Percentiles rank a stretch among this genome's conserved stretches.
phyloP scores from a whole-genome alignment of 2,329 filamentous ascomycete genomes.

The Hypoxylon sp. region DNA sequence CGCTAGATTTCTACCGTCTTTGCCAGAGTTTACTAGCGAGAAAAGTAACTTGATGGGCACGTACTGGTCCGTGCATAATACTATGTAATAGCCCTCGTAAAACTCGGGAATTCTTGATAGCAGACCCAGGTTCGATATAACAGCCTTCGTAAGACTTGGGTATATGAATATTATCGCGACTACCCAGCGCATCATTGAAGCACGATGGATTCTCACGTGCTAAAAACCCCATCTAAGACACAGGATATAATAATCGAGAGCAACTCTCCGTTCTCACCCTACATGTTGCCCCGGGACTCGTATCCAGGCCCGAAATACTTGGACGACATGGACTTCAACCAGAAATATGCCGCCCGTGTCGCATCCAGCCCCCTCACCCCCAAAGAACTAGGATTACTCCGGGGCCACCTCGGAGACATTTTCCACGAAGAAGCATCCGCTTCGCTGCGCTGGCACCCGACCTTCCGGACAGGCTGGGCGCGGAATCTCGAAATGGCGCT shows the following conservation, averaged over 20 bases:
- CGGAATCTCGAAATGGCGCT: slow-evolving; percentile 26
- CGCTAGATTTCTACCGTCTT: neutral
- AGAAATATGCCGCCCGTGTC: slow-evolving; percentile 32
- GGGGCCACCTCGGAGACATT: slow-evolving; percentile 27
- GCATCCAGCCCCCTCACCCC: slow-evolving; percentile 22
- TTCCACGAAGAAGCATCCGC: slow-evolving; percentile 27
- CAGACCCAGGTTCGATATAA: no score
- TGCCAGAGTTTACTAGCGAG: no score
- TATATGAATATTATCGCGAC: no score
- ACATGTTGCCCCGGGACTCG: slow-evolving; percentile 25
- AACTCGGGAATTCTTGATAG: no score
- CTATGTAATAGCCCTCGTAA: no score
- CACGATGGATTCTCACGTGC: slow-evolving; percentile 22
- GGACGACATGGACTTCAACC: slow-evolving; percentile 22
- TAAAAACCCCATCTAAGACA: slow-evolving; percentile 13
- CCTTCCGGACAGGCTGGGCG: slow-evolving; percentile 22
- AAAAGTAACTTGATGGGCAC: no score
- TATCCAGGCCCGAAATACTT: slow-evolving; percentile 20
- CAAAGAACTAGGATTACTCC: slow-evolving; percentile 29
- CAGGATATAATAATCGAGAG: slow-evolving; percentile 13
- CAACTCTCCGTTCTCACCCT: slow-evolving; percentile 32
- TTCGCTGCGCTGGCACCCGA: slow-evolving; percentile 14
- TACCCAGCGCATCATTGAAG: no score
- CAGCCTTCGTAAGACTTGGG: no score
- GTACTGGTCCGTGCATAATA: no score